These are phyloP conservation scores for Claviceps sp. DNA, from an alignment of 2,329 filamentous ascomycete genomes.

Conservation along the genomic window DNA sequence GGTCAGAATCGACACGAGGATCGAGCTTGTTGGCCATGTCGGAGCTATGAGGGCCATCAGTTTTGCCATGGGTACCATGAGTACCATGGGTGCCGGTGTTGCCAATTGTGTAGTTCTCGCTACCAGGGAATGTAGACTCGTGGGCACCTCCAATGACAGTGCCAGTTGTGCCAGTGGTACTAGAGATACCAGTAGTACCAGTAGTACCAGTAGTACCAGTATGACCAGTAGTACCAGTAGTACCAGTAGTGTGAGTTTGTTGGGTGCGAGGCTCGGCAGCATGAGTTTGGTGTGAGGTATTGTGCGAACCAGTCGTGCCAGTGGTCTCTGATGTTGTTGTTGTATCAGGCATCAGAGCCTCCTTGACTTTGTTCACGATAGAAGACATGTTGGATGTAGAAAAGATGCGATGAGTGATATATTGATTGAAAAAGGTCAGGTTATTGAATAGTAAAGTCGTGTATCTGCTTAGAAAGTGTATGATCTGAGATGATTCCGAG, in stretches of 20 bases:
- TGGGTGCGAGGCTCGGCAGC: constrained; percentile 37
- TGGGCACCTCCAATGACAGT: constrained; percentile 11
- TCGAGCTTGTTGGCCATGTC: constrained; percentile 38
- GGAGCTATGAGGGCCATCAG: constrained; percentile 33
- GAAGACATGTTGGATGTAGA: constrained; percentile 31
- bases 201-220: no score
- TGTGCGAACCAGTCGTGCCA: not conserved
- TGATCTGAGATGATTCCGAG: not conserved
- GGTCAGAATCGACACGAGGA: constrained; percentile 40
- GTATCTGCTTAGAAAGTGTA: not conserved
- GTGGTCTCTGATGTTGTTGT: constrained; percentile 7
- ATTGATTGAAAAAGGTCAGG: not conserved
- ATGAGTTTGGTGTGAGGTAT: constrained; percentile 19
- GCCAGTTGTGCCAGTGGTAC: constrained; percentile 8
- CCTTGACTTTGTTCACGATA: constrained; percentile 47
- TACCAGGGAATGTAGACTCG: constrained; percentile 16
- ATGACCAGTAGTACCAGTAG: no score
- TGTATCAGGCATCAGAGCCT: constrained; percentile 34
- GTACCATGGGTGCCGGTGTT: constrained; percentile 7
- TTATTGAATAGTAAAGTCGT: no score
- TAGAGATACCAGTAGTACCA: no score
- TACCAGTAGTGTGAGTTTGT: constrained; percentile 24
- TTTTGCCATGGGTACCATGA: constrained; percentile 15
- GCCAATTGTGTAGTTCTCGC: constrained; percentile 28
- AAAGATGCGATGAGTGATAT: not conserved